Conservation (phyloP, 108 stramenopile species). For the Nannochloropsis oceanica region DNA sequence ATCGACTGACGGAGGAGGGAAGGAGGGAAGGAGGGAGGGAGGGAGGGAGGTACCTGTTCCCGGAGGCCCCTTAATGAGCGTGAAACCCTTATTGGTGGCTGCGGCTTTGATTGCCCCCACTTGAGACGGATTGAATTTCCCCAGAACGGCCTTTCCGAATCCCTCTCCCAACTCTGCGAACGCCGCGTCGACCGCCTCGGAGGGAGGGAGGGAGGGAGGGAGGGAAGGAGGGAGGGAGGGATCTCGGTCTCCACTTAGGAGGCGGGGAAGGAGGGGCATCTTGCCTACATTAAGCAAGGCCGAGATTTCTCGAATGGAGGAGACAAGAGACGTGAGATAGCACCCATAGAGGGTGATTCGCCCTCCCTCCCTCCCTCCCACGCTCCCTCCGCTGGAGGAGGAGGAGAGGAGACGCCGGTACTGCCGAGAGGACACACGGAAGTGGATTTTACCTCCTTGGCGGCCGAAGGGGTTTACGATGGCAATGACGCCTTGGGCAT, state of each 20-base stretch:
- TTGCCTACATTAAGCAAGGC: not conserved
- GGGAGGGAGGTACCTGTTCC: not conserved
- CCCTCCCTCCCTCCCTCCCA: not conserved
- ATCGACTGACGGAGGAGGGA: not conserved
- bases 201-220: not conserved
- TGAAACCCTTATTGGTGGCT: constrained; percentile 27
- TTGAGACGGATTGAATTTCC: constrained; percentile 34
- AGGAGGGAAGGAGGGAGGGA: not conserved
- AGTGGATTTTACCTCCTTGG: not conserved
- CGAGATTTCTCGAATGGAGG: not conserved
- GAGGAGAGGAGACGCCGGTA: not conserved
- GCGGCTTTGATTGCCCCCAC: constrained; percentile 22
- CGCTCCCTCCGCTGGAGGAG: not conserved
- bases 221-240: not conserved
- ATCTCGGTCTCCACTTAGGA: not conserved
- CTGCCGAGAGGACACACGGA: not conserved
- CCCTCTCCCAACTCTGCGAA: constrained; percentile 1
- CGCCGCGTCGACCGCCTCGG: not conserved
- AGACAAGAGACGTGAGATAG: not conserved
- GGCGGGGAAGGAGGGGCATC: not conserved
- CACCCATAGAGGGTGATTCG: not conserved
- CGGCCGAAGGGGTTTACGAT: not conserved
- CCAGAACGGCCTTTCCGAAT: constrained; percentile 11
- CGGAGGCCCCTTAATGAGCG: constrained; percentile 43
- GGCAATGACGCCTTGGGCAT: not conserved